Conservation (phyloP, 257 asterid genomes). For the Scutellaria barbata region DNA sequence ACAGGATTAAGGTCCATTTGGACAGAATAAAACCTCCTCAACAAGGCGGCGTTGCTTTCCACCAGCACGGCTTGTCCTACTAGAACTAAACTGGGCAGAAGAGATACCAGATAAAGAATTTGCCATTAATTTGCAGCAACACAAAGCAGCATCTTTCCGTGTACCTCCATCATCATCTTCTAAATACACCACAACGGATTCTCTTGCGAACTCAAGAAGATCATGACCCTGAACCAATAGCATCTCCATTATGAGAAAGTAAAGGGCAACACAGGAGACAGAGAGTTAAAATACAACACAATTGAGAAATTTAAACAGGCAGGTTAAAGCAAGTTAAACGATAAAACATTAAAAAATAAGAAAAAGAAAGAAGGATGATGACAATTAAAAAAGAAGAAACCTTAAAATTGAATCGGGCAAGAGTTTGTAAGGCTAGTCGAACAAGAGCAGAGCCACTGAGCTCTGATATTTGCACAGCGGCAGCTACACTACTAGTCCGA, state of each 20-base stretch:
- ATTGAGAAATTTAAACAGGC: constrained; percentile 67
- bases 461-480: constrained; percentile 75
- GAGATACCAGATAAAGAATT: constrained; percentile 79
- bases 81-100: constrained; percentile 69
- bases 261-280: constrained; percentile 17
- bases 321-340: constrained; percentile 71
- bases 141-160: constrained; percentile 95
- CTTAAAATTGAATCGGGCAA: constrained; percentile 86
- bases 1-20: constrained; percentile 9
- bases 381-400: constrained; percentile 41
- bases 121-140: constrained; percentile 93
- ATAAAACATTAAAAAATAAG: constrained; percentile 45
- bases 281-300: constrained; percentile 4
- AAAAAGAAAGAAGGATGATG: neutral
- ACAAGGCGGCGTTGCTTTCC: constrained; percentile 91
- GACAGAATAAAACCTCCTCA: constrained; percentile 76
- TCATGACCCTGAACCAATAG: constrained; percentile 76
- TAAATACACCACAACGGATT: constrained; percentile 81
- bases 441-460: constrained; percentile 86
- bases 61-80: constrained; percentile 85
- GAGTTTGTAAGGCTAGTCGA: constrained; percentile 94
- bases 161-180: constrained; percentile 97
- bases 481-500: constrained; percentile 65
- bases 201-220: constrained; percentile 96
- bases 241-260: constrained; percentile 23